Evolutionary conservation across 2,329 filamentous ascomycete genomes (phyloP).

Genomic region (Phialophora macrospora): DNA sequence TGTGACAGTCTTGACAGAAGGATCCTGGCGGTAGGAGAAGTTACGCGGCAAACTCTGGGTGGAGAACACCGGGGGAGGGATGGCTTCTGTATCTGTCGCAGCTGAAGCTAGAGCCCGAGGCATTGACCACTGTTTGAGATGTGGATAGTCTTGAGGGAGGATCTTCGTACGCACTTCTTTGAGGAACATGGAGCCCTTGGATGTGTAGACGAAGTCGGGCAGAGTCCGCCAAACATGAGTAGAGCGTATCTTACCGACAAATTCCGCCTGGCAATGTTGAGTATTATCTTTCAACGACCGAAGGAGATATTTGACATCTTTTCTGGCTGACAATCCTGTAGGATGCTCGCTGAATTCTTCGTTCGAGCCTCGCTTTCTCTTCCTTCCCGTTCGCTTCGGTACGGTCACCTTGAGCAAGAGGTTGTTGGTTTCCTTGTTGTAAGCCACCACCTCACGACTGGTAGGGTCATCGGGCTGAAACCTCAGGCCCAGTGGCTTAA

Average conservation of each 20-base stretch:
- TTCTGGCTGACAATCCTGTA: slow-evolving; percentile 48
- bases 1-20: slow-evolving; percentile 69
- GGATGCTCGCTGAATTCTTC: slow-evolving; percentile 64
- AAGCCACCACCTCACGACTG: slow-evolving; percentile 77
- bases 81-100: slow-evolving; percentile 67
- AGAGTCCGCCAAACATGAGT: slow-evolving; percentile 83
- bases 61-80: slow-evolving; percentile 62
- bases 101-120: slow-evolving; percentile 61
- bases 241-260: slow-evolving; percentile 73
- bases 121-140: slow-evolving; percentile 69
- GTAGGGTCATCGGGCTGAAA: slow-evolving; percentile 79
- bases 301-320: slow-evolving; percentile 62
- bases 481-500: slow-evolving; percentile 67
- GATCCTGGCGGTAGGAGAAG: slow-evolving; percentile 78
- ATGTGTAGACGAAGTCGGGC: slow-evolving; percentile 85
- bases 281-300: slow-evolving; percentile 73
- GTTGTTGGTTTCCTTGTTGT: slow-evolving; percentile 77
- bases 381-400: slow-evolving; percentile 83
- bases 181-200: slow-evolving; percentile 70
- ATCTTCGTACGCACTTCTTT: slow-evolving; percentile 72
- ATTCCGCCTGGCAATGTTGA: slow-evolving; percentile 68
- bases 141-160: slow-evolving; percentile 70
- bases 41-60: slow-evolving; percentile 40
- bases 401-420: slow-evolving; percentile 84
- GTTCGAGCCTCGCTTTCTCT: slow-evolving; percentile 77